Conservation (phyloP, 495 filamentous ascomycete genomes). For the Margaritispora aquatica region DNA sequence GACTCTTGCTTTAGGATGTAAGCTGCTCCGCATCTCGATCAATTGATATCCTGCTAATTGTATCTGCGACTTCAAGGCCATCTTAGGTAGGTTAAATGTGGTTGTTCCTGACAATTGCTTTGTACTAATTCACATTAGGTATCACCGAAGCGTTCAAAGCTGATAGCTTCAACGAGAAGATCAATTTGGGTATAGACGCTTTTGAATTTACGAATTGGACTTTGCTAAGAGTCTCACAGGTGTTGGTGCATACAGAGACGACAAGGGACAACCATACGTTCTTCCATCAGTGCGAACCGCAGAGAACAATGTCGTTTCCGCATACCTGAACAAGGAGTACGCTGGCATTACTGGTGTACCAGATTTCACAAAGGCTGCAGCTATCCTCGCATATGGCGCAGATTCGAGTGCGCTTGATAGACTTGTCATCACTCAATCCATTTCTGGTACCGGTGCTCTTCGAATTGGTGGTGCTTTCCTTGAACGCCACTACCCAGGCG, state of each 20-base stretch:
- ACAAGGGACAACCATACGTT: conserved; percentile 94
- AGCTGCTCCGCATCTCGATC: conserved; percentile 27
- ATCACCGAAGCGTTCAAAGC: conserved; percentile 99
- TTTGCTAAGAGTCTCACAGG: conserved; percentile 34
- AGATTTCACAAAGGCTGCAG: conserved; percentile 86
- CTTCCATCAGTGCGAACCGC: conserved; percentile 87
- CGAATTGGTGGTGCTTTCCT: conserved; percentile 94
- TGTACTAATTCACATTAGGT: conserved; percentile 40
- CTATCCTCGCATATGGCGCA: conserved; percentile 81
- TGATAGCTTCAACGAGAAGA: conserved; percentile 85
- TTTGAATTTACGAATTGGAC: conserved; percentile 20
- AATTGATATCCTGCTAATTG: background rate
- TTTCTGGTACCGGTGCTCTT: conserved; percentile 94
- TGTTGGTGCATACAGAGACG: conserved; percentile 83
- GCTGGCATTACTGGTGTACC: conserved; percentile 95
- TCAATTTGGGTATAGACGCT: conserved; percentile 73
- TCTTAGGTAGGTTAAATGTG: conserved; percentile 53
- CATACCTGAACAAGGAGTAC: conserved; percentile 89
- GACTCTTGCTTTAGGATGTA: conserved; percentile 47
- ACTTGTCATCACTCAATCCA: conserved; percentile 91
- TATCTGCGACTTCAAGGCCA: conserved; percentile 47
- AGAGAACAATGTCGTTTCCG: conserved; percentile 77
- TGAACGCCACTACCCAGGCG: conserved; percentile 77
- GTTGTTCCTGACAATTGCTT: conserved; percentile 2
- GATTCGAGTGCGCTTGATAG: conserved; percentile 71